Percentiles rank a stretch among this genome's conserved stretches.
phyloP scores from a whole-genome alignment of 306 rosid species.

The Vachellia pachyceras region DNA sequence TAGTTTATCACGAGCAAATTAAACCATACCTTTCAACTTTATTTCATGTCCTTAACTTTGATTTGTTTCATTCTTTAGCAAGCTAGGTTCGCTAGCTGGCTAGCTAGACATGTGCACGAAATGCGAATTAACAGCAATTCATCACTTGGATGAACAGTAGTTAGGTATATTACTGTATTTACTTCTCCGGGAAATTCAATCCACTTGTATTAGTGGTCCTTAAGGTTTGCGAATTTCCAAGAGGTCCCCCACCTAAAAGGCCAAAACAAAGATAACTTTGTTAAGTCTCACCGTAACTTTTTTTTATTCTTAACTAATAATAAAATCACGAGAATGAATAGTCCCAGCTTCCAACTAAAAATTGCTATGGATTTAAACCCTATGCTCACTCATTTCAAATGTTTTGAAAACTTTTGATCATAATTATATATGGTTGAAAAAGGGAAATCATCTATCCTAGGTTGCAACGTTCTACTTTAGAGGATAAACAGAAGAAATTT shows the following conservation, averaged over 20 bases:
- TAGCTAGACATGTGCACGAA: neutral
- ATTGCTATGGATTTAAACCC: neutral
- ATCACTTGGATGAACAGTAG: neutral
- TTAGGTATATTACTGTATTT: neutral
- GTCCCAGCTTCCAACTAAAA: neutral
- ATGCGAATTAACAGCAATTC: neutral
- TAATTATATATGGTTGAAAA: no score
- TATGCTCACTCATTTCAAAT: neutral
- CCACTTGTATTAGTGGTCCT: conserved; percentile 3
- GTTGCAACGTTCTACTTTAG: no score
- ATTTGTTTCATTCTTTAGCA: neutral
- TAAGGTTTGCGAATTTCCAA: conserved; percentile 7
- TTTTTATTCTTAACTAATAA: neutral
- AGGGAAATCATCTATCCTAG: no score
- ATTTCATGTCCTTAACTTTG: neutral
- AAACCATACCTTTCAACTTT: neutral
- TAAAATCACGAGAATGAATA: neutral
- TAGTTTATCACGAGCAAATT: neutral
- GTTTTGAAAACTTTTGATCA: no score
- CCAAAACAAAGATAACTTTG: neutral
- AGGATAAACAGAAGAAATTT: no score
- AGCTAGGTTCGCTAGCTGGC: neutral
- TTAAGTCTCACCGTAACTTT: neutral
- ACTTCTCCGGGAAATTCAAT: neutral
- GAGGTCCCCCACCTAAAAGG: neutral